Base-by-base conservation (phyloP, 352 stramenopile species). In the Albugo laibachii region DNA sequence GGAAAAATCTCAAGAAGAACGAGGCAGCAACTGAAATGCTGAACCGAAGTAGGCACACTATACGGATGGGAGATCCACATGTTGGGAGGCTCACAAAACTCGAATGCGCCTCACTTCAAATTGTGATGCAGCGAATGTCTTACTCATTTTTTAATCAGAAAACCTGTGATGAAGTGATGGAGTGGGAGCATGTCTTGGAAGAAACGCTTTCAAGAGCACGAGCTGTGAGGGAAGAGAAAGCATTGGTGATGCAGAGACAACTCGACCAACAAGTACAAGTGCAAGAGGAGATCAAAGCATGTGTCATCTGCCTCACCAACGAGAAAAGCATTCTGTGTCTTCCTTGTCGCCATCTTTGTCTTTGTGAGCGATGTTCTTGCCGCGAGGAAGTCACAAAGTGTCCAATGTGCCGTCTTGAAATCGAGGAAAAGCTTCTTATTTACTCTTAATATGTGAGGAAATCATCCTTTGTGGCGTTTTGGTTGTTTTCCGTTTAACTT, bases 271-370 rank as follows among this genome's bases (percentile, higher is more conserved):
- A 85, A 43, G 62, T 81, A 4, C 75, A 83, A 36, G 70, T 81
- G 31, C 69, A 84, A 41, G 66, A 86, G 21, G 78, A 91, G 52
- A 66, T 85, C 49, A 91, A 88, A 56, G 67, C 86, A 13, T 91
- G 78, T 48, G 78, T 91, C 36, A 80, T 91, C 36, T 91, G 78
- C 27, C 55, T 91, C 27, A 62, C 72, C 14, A 80, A 70, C 41
- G 75, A 87, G 18, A 91, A 91, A 56, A 85, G 58, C 19, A 86
- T 91, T 45, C 48, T 91, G 47, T 91, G 78, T 40, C 49, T 91
- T 24, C 78, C 78, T 0, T 91, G 78, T 41, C 74, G 78, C 38
- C 78, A 91, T 40, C 50, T 91, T 42, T 91, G 78, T 46, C 57
- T 91, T 34, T 91, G 78, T 49, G 59, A 83, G 47, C 53, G 63